These are phyloP conservation scores for Cyberlindnera samutprakarnensis DNA, from an alignment of 805 yeast species.

Conservation along the genomic window DNA sequence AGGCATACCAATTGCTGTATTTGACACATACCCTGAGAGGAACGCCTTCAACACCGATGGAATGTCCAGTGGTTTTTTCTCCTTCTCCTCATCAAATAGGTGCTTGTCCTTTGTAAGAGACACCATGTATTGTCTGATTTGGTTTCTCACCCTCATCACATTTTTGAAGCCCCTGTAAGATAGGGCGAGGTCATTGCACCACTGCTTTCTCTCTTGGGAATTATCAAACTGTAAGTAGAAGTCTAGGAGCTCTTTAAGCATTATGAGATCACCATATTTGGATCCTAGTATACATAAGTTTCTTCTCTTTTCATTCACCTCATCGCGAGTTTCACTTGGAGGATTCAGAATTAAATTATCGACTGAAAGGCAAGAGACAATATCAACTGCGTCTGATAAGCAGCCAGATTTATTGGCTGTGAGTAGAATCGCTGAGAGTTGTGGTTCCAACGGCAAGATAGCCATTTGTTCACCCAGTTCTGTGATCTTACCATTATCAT, in stretches of 20 bases:
- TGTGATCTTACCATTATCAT: slow-evolving; percentile 71
- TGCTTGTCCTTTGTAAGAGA: slow-evolving; percentile 33
- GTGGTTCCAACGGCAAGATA: slow-evolving; percentile 86
- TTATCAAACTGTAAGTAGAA: slow-evolving; percentile 39
- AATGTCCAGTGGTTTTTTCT: slow-evolving; percentile 35
- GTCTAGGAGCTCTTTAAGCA: slow-evolving; percentile 72
- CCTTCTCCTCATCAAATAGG: slow-evolving; percentile 17
- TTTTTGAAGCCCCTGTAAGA: slow-evolving; percentile 76
- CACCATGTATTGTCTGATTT: slow-evolving; percentile 62
- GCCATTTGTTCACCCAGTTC: slow-evolving; percentile 81
- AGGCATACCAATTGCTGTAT: slow-evolving; percentile 91
- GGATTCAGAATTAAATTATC: slow-evolving; percentile 83
- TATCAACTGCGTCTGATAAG: slow-evolving; percentile 68
- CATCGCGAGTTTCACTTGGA: slow-evolving; percentile 73
- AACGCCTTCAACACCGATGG: slow-evolving; percentile 68
- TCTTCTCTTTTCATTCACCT: slow-evolving; percentile 67
- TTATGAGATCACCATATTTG: slow-evolving; percentile 73
- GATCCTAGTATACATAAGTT: slow-evolving; percentile 65
- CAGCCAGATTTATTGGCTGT: slow-evolving; percentile 50
- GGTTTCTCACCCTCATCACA: slow-evolving; percentile 68
- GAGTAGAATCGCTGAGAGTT: slow-evolving; percentile 76
- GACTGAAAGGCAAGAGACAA: slow-evolving; percentile 87
- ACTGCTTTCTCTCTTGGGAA: slow-evolving; percentile 52
- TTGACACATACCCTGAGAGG: slow-evolving; percentile 73
- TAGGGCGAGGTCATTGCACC: slow-evolving; percentile 79